A percentile compares a stretch with the other conserved stretches of the same genome.
Evolutionary conservation across 306 rosid genomes (phyloP).

Genomic region (Rosa rugosa): DNA sequence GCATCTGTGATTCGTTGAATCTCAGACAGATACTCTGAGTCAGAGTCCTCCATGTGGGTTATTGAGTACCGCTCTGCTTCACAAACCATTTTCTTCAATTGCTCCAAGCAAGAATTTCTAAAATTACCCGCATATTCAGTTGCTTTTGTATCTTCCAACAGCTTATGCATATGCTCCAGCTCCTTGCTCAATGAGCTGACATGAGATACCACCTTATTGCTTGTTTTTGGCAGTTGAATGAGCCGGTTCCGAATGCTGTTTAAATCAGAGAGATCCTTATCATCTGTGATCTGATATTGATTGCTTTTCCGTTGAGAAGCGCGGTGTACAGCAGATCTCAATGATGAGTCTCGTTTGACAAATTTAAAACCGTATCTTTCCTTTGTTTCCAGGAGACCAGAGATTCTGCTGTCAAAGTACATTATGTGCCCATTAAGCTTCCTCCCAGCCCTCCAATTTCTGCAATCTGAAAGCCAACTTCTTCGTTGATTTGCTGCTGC

Average conservation of each 20-base stretch:
- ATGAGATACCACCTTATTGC: neutral
- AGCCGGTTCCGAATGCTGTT: neutral
- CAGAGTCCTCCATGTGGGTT: neutral
- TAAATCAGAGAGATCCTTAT: neutral
- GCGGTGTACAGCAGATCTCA: neutral
- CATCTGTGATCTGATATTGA: neutral
- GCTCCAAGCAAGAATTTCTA: too few relatives aligned
- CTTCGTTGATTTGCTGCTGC: neutral
- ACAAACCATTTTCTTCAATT: neutral
- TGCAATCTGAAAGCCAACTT: neutral
- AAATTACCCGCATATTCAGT: too few relatives aligned
- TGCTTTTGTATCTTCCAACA: neutral
- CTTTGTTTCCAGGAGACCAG: neutral
- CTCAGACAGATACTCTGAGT: neutral
- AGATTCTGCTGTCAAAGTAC: neutral
- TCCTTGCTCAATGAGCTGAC: neutral
- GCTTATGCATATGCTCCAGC: neutral
- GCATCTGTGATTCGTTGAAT: neutral
- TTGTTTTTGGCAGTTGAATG: neutral
- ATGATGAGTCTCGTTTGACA: neutral
- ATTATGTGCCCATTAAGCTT: neutral
- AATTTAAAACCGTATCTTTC: neutral
- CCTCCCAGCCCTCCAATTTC: neutral
- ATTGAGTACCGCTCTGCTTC: neutral
- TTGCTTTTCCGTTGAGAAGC: neutral